phyloP scores from a whole-genome alignment of 805 yeast species.

The Pichia californica region DNA sequence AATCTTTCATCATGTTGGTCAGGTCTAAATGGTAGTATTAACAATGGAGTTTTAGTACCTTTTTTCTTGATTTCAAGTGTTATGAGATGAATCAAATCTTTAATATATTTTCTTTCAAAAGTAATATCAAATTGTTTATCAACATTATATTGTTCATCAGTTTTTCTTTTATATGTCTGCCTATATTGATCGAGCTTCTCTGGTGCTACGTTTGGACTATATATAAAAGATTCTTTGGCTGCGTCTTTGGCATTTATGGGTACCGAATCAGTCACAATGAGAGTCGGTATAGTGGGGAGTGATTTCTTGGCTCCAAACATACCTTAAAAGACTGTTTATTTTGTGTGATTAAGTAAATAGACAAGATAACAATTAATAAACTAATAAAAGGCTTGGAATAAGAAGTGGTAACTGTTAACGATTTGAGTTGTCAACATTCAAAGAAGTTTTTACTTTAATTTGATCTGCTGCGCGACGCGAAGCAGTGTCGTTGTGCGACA shows the following conservation, averaged over 20 bases:
- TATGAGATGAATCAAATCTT: slow-evolving; percentile 59
- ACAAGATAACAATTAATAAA: too few relatives aligned
- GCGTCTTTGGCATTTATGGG: neutral
- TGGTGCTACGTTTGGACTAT: slow-evolving; percentile 20
- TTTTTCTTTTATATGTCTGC: slow-evolving; percentile 22
- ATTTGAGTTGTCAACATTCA: too few relatives aligned
- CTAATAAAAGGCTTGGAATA: too few relatives aligned
- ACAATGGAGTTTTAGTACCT: slow-evolving; percentile 66
- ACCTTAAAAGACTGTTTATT: neutral
- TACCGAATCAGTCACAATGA: slow-evolving; percentile 3
- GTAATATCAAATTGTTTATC: slow-evolving; percentile 29
- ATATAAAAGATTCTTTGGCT: slow-evolving; percentile 24
- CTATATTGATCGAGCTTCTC: slow-evolving; percentile 21
- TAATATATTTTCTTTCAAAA: slow-evolving; percentile 59
- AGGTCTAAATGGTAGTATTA: slow-evolving; percentile 74
- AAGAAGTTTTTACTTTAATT: too few relatives aligned
- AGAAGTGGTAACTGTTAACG: too few relatives aligned
- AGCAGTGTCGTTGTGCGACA: too few relatives aligned
- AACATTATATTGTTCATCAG: slow-evolving; percentile 21
- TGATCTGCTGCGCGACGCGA: too few relatives aligned
- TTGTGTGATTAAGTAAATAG: too few relatives aligned
- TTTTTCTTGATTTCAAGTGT: slow-evolving; percentile 66
- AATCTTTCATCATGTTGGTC: slow-evolving; percentile 56
- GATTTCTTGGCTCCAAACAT: neutral
- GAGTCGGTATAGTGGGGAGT: slow-evolving; percentile 3